Conservation (phyloP, 2,329 filamentous ascomycete species). For the Aspergillus spinulosporus region DNA sequence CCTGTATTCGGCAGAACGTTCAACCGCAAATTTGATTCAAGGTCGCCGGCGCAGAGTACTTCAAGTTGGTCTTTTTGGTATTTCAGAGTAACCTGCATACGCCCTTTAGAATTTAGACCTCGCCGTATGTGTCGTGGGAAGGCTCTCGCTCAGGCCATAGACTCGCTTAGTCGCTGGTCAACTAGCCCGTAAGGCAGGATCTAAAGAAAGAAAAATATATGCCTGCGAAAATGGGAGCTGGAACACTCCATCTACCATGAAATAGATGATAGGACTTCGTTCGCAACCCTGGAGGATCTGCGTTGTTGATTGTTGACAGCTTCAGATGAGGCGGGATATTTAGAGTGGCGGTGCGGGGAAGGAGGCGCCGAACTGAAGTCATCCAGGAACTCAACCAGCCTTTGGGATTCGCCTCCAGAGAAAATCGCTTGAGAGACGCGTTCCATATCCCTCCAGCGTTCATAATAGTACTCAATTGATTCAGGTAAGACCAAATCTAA, state of each 20-base stretch:
- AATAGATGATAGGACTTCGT: too few species aligned
- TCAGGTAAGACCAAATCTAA: not conserved
- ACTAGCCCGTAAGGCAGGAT: too few species aligned
- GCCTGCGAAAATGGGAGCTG: too few species aligned
- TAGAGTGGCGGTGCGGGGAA: conserved; percentile 2
- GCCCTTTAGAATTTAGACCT: too few species aligned
- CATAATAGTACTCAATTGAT: not conserved
- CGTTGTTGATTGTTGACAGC: not conserved
- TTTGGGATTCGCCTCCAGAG: not conserved
- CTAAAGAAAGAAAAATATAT: too few species aligned
- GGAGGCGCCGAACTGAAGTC: not conserved
- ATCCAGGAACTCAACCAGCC: not conserved
- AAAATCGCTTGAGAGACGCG: not conserved
- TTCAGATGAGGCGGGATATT: not conserved
- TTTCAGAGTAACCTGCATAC: too few species aligned
- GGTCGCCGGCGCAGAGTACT: not conserved
- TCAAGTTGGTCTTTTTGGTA: not conserved
- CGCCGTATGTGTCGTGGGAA: too few species aligned
- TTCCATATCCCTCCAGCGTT: not conserved
- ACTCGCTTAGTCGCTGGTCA: not conserved
- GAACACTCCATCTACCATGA: too few species aligned
- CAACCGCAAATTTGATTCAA: conserved; percentile 4
- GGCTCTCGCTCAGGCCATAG: too few species aligned
- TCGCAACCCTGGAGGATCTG: not conserved
- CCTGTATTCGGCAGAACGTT: not conserved